These are phyloP conservation scores for Metschnikowia shivogae DNA, from an alignment of 805 yeast genomes.

Conservation along the genomic window DNA sequence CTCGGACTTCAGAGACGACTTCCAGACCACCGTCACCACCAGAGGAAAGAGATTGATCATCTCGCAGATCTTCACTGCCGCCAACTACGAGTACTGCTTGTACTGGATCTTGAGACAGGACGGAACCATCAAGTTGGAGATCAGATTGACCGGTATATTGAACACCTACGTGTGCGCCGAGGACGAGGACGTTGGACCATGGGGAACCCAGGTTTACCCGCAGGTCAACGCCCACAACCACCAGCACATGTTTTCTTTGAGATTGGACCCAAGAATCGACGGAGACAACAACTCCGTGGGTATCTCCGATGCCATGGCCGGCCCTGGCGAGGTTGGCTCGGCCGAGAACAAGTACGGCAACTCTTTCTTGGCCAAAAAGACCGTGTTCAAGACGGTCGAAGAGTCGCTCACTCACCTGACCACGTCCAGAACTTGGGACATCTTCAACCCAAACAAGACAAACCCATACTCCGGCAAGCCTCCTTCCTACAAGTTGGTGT, in stretches of 20 bases:
- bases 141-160: constrained; percentile 77
- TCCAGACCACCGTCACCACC: constrained; percentile 68
- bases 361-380: constrained; percentile 63
- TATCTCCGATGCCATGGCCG: constrained; percentile 57
- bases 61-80: constrained; percentile 82
- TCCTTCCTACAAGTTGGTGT: constrained; percentile 70
- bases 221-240: constrained; percentile 81
- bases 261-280: constrained; percentile 78
- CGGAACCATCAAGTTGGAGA: constrained; percentile 75
- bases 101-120: constrained; percentile 83
- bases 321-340: constrained; percentile 59
- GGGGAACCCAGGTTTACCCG: constrained; percentile 80
- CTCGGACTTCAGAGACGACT: constrained; percentile 78
- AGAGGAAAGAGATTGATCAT: constrained; percentile 71
- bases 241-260: constrained; percentile 75
- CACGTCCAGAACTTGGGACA: constrained; percentile 73
- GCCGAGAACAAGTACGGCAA: constrained; percentile 74
- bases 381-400: constrained; percentile 61
- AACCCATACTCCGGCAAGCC: constrained; percentile 73
- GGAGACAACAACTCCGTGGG: constrained; percentile 77
- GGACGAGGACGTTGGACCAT: constrained; percentile 65
- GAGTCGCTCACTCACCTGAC: constrained; percentile 62
- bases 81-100: constrained; percentile 80
- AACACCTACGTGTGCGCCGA: constrained; percentile 66
- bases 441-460: constrained; percentile 65